A percentile compares a stretch with the other conserved stretches of the same genome.
Evolutionary conservation across 305 asterid species (phyloP).

Genomic region (Fraxinus angustifolia): DNA sequence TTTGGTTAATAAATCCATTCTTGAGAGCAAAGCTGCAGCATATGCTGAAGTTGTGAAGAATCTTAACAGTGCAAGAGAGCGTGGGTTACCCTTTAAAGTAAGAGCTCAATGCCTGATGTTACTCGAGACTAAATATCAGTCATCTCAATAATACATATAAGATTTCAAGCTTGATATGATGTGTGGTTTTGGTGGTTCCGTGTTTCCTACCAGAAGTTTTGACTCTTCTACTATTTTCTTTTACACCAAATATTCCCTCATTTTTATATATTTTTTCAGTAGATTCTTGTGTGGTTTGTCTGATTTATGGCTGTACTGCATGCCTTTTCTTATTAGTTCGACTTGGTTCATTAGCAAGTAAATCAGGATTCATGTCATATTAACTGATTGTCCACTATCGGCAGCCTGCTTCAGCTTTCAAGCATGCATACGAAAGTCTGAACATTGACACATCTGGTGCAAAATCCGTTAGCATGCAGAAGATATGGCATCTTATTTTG

Average conservation of each 20-base stretch:
- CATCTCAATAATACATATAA: neutral
- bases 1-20: slow-evolving; percentile 52
- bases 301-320: neutral
- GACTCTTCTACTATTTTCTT: neutral
- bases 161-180: slow-evolving; percentile 14
- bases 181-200: neutral
- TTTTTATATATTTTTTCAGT: neutral
- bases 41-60: slow-evolving; percentile 82
- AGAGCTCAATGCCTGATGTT: slow-evolving; percentile 21
- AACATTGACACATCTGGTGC: slow-evolving; percentile 70
- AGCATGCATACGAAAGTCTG: slow-evolving; percentile 68
- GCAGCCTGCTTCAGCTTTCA: slow-evolving; percentile 93
- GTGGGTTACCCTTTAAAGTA: slow-evolving; percentile 72
- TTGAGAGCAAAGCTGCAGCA: slow-evolving; percentile 77
- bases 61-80: slow-evolving; percentile 79
- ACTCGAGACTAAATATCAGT: slow-evolving; percentile 8
- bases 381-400: slow-evolving; percentile 25
- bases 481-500: slow-evolving; percentile 89
- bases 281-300: slow-evolving; percentile 14
- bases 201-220: neutral
- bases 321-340: neutral
- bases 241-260: neutral
- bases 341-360: neutral
- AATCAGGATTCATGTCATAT: slow-evolving; percentile 3
- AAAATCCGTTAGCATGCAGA: slow-evolving; percentile 89